Percentiles rank a stretch among this genome's conserved stretches.
phyloP scores from a whole-genome alignment of 2,329 filamentous ascomycete genomes.

The Kalaharituber pfeilii region DNA sequence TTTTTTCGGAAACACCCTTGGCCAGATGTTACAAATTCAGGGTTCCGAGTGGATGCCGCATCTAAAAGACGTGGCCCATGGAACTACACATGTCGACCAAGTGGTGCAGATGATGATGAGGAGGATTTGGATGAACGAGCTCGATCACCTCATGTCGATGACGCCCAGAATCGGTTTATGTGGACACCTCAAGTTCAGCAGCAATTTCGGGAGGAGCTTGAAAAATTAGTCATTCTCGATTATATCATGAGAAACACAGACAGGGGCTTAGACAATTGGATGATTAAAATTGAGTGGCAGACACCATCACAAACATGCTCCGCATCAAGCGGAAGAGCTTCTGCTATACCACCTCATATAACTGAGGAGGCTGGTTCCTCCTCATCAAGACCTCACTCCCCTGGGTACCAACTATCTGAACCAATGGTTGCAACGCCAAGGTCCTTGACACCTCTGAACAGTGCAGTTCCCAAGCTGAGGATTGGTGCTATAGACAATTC shows the following conservation, averaged over 20 bases:
- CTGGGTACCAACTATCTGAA: constrained; percentile 61
- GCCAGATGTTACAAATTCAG: constrained; percentile 67
- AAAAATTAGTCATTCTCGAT: constrained; percentile 92
- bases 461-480: constrained; percentile 42
- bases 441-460: constrained; percentile 35
- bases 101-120: constrained; percentile 32
- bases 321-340: not conserved
- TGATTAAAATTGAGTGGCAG: constrained; percentile 89
- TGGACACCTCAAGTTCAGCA: constrained; percentile 85
- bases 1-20: constrained; percentile 91
- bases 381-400: constrained; percentile 26
- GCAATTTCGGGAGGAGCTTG: constrained; percentile 82
- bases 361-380: constrained; percentile 26
- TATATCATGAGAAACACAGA: constrained; percentile 99
- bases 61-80: constrained; percentile 30
- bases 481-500: constrained; percentile 96
- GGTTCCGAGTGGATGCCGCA: constrained; percentile 51
- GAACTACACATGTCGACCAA: constrained; percentile 26
- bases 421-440: constrained; percentile 61
- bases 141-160: constrained; percentile 26
- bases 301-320: constrained; percentile 17
- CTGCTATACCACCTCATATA: constrained; percentile 27
- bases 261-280: constrained; percentile 94
- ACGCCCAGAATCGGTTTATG: constrained; percentile 43
- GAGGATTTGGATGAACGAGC: constrained; percentile 27